Evolutionary conservation across 2,329 filamentous ascomycete genomes (phyloP).

Genomic region (Penicillium sp.): DNA sequence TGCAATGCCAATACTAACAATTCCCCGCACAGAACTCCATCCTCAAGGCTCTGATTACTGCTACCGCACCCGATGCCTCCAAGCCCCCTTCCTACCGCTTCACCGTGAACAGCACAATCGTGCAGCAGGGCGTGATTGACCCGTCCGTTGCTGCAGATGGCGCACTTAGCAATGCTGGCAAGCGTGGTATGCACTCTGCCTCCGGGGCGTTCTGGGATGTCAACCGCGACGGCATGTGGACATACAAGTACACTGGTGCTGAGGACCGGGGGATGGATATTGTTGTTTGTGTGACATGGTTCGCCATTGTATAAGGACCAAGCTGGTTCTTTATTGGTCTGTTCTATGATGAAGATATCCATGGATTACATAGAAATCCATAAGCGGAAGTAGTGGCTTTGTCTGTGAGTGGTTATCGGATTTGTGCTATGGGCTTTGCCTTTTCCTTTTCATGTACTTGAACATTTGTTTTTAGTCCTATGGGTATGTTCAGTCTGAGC

Average conservation of each 20-base stretch:
- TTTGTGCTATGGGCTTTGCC: not conserved
- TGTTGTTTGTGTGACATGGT: slow-evolving; percentile 44
- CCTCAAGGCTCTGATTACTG: slow-evolving; percentile 36
- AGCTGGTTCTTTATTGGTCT: not conserved
- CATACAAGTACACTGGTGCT: slow-evolving; percentile 42
- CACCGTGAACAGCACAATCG: slow-evolving; percentile 95
- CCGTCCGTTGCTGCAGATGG: slow-evolving; percentile 48
- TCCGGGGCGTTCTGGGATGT: slow-evolving; percentile 46
- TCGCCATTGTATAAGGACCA: slow-evolving; percentile 28
- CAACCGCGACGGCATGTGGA: slow-evolving; percentile 47
- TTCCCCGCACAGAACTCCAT: slow-evolving; percentile 28
- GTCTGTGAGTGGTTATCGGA: not conserved
- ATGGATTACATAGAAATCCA: not conserved
- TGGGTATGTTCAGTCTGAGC: not conserved
- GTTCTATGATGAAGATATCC: not conserved
- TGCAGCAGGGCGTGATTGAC: slow-evolving; percentile 66
- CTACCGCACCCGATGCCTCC: slow-evolving; percentile 32
- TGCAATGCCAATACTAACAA: not conserved
- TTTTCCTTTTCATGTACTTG: not conserved
- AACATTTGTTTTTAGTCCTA: not conserved
- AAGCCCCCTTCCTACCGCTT: slow-evolving; percentile 68
- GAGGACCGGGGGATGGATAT: slow-evolving; percentile 43
- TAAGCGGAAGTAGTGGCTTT: not conserved
- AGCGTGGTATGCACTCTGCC: slow-evolving; percentile 58
- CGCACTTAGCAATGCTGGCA: slow-evolving; percentile 58